Conservation (phyloP, 768 basidiomycete genomes). For the Mycena rebaudengoi region DNA sequence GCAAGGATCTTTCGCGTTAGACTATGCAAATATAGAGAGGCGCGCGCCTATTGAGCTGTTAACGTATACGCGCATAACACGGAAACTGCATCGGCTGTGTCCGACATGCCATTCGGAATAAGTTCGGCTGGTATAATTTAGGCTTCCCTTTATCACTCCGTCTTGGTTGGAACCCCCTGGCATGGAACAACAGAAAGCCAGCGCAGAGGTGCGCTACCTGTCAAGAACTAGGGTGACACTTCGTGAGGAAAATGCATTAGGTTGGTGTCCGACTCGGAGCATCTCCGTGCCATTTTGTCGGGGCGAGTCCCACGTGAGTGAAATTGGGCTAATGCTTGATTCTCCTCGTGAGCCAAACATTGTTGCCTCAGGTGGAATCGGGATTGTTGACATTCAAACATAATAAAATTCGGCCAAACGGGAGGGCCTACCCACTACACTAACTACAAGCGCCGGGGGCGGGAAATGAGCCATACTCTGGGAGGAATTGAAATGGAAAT, state of each 20-base stretch:
- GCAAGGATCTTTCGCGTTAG: no score
- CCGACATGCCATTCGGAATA: neutral
- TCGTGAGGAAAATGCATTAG: neutral
- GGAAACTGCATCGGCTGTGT: neutral
- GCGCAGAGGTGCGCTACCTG: neutral
- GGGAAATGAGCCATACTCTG: neutral
- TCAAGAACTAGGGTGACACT: neutral
- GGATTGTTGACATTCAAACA: neutral
- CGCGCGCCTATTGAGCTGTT: neutral
- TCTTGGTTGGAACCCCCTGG: neutral
- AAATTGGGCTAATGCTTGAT: neutral
- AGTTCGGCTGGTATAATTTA: no score
- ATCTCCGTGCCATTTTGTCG: neutral
- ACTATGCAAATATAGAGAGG: neutral
- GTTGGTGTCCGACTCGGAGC: neutral
- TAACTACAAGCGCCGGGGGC: neutral
- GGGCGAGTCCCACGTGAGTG: neutral
- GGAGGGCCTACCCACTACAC: neutral
- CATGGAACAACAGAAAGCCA: neutral
- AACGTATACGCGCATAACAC: neutral
- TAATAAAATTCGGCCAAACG: neutral
- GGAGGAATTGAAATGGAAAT: neutral
- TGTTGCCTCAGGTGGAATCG: neutral
- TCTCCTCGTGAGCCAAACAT: neutral
- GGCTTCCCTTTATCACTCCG: neutral